Conservation (phyloP, 2,329 filamentous ascomycete genomes). For the Coccinonectria pachysandricola region DNA sequence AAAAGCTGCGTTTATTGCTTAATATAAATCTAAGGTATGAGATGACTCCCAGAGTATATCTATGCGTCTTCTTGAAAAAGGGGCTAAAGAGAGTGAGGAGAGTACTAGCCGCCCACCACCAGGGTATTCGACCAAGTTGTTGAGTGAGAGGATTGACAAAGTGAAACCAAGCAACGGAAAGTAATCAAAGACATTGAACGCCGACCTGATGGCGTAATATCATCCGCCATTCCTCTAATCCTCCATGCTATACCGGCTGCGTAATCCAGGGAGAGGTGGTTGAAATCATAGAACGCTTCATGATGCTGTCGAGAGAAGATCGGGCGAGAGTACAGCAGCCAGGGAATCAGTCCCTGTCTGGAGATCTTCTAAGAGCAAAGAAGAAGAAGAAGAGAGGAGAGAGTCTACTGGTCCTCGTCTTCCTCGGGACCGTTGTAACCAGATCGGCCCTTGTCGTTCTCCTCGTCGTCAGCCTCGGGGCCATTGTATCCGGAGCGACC, state of each 20-base stretch:
- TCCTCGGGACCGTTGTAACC: constrained; percentile 29
- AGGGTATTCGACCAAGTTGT: constrained; percentile 8
- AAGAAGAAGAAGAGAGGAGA: constrained; percentile 2
- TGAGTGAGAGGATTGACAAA: too few relatives aligned
- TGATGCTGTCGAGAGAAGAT: too few relatives aligned
- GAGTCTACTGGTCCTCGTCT: constrained; percentile 9
- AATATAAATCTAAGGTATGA: not conserved
- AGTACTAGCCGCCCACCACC: constrained; percentile 7
- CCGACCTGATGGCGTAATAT: too few relatives aligned
- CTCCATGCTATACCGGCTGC: too few relatives aligned
- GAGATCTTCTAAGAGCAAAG: too few relatives aligned
- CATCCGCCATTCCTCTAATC: too few relatives aligned
- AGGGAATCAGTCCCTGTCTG: too few relatives aligned
- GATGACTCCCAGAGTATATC: constrained; percentile 2
- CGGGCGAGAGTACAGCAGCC: too few relatives aligned
- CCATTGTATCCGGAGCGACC: constrained; percentile 36
- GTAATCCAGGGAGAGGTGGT: too few relatives aligned
- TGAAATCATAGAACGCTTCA: too few relatives aligned
- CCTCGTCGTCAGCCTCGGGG: constrained; percentile 24
- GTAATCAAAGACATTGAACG: too few relatives aligned
- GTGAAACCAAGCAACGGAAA: constrained; percentile 4
- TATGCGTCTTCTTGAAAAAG: not conserved
- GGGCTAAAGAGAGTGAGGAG: constrained; percentile 1
- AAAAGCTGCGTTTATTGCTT: too few relatives aligned
- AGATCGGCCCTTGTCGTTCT: constrained; percentile 27